Base-by-base conservation (phyloP, 148 eudicot genomes). In the Nyssa sinensis region DNA sequence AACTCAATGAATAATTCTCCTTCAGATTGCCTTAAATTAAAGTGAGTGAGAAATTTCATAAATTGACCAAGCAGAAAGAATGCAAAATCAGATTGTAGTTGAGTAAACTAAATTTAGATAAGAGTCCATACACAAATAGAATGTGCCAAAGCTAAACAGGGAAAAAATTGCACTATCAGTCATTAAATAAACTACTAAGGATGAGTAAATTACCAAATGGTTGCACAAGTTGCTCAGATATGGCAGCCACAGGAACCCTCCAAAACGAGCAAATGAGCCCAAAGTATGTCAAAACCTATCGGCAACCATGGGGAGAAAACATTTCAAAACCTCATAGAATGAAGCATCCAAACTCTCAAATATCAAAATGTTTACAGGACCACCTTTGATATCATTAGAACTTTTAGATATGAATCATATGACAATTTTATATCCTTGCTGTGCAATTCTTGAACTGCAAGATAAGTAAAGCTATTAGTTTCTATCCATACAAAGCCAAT, bases 141-240 rank as follows among this genome's bases (percentile, higher is more conserved):
- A 29, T 35, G 27, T 49, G 23, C 10, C 37, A 55, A 64, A 16
- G 66, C 59, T 19, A 0, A 31, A 27, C 53, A 14, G 30, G 47
- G 37, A 32, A 60, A 75, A 23, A 5, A 30, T 55, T n/a, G n/a
- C n/a, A 55, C 25, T 29, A 79, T 75, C 53, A 17, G 10, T 61
- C 33, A 70, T 19, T n/a, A 63, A 59, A 34, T 34, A 17, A 71
- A 67, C n/a, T 57, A 29, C n/a, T 7, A 31, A 41, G 28, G 66
- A 53, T 34, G 12, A 32, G 75, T 39, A 60, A 24, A 35, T 64
- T 84, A 95, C 98, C 98, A 76, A 90, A 85, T 41, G 97, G 98
- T 77, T 92, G 94, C 81, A 95, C 89, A 44, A 95, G 91, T 74
- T 90, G 90, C 82, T 81, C 84, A 49, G 99, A 82, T 83, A 95